Percentiles rank a stretch among this genome's conserved stretches.
phyloP scores from a whole-genome alignment of 208 protist genomes.

The Wallacemonas rigidus region DNA sequence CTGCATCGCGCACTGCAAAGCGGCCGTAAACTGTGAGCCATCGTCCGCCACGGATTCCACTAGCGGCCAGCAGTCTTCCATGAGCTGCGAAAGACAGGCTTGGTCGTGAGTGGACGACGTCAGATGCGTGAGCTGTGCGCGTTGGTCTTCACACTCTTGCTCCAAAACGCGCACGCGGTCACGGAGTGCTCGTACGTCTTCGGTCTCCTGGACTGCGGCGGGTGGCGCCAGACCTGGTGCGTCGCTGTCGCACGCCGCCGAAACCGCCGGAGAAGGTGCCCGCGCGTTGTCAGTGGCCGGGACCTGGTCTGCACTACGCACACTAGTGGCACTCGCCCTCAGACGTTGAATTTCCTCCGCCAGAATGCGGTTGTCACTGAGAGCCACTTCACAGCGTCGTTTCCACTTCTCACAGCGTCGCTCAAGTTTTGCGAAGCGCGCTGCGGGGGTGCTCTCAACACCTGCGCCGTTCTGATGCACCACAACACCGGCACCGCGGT shows the following conservation, averaged over 20 bases:
- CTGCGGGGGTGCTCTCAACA: neutral
- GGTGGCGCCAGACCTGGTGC: neutral
- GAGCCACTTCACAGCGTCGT: neutral
- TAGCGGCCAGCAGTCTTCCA: conserved; percentile 3
- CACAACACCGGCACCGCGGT: neutral
- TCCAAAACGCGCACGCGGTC: conserved; percentile 5
- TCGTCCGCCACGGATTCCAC: conserved; percentile 11
- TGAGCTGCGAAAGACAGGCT: neutral
- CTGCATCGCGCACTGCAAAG: neutral
- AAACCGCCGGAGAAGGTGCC: too few species aligned
- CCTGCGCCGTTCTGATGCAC: neutral
- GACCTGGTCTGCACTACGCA: too few species aligned
- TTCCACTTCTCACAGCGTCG: conserved; percentile 8
- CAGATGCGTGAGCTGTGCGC: neutral
- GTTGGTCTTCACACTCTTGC: conserved; percentile 8
- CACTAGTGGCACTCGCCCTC: neutral
- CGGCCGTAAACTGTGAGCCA: conserved; percentile 12
- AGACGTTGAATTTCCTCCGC: conserved; percentile 13
- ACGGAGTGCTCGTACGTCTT: neutral
- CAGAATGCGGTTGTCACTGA: conserved; percentile 9
- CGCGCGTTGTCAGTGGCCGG: too few species aligned
- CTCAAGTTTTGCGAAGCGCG: neutral
- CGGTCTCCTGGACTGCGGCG: neutral
- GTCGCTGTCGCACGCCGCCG: too few species aligned
- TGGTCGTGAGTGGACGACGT: neutral